Conservation (phyloP, 805 yeast genomes). For the Ogataea degrootiae region DNA sequence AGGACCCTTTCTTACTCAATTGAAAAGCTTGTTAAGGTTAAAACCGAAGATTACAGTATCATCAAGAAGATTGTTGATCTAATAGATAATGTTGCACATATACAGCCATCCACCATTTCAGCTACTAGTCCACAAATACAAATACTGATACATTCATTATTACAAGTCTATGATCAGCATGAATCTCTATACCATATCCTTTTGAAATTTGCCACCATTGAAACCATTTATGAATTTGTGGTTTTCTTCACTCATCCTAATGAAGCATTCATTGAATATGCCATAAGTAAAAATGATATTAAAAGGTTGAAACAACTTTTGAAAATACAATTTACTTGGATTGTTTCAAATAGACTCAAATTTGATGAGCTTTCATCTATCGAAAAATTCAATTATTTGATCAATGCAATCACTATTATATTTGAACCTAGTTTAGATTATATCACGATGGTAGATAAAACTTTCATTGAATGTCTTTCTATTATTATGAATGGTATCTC, state of each 20-base stretch:
- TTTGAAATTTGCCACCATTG: slow-evolving; percentile 4
- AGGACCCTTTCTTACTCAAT: too few relatives aligned
- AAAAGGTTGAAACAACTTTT: not conserved
- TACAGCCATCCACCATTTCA: too few relatives aligned
- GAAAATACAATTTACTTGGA: not conserved
- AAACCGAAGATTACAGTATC: too few relatives aligned
- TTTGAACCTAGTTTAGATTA: slow-evolving; percentile 4
- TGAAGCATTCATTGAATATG: not conserved
- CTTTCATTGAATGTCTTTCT: slow-evolving; percentile 13
- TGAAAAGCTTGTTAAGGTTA: too few relatives aligned
- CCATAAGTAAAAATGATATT: not conserved
- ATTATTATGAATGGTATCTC: slow-evolving; percentile 13
- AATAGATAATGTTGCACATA: too few relatives aligned
- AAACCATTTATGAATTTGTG: slow-evolving; percentile 1
- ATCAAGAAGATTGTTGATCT: too few relatives aligned
- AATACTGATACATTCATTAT: not conserved
- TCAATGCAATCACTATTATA: slow-evolving; percentile 10
- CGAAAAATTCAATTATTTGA: slow-evolving; percentile 10
- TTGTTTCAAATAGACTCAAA: not conserved
- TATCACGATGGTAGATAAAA: slow-evolving; percentile 2
- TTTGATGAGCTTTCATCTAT: slow-evolving; percentile 1
- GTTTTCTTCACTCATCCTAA: not conserved
- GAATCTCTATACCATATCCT: not conserved
- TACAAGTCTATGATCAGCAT: not conserved
- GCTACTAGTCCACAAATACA: too few relatives aligned